Base-by-base conservation (phyloP, 768 basidiomycete species). In the Coprinellus micaceus region DNA sequence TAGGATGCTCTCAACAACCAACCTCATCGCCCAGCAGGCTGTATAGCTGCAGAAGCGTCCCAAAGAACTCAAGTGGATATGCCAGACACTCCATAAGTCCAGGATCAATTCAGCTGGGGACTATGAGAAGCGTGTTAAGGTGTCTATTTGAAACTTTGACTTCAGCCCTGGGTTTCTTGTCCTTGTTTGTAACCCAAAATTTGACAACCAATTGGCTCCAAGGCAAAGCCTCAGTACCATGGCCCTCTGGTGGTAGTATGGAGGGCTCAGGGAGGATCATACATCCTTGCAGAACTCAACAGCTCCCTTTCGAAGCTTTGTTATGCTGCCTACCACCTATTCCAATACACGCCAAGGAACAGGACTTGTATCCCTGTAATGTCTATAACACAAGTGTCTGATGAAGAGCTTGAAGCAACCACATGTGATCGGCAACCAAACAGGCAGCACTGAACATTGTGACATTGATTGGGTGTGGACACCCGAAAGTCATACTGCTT, bases 201-300 rank as follows among this genome's bases (percentile, higher is more conserved):
- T 73, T 2, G 70, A 74, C 25, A 62, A 24, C 60, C 67, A 0
- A 54, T 72, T 0, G 63, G 63, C 22, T 41, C 58, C 1, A 77
- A 76, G 52, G 67, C 67, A 1, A 65, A 66, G 19, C 65, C 67
- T 0, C 52, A 69, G 2, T 78, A 76, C 54, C 45, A 71, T 17
- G 76, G 76, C 17, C 76, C 75, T 0, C 68, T 70, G 56, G 57
- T 70, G 0, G 71, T 78, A 0, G 46, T 75, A 2, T 26, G 58
- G 10, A 59, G 61, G 4, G 70, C 66, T 7, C 43, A 39, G 10
- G 67, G 69, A 1, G 69, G 71, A 4, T 65, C 69, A 1, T 74
- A 71, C 37, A 59, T 69, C 2, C 56, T 74, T 0, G 60, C 61
- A 3, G 71, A 73, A 49, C 61, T 71, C 3, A 68, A 72, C 44